A percentile compares a stretch with the other conserved stretches of the same genome.
Conservation (phyloP, 441 rosid species). For the Adansonia madagascariensis region DNA sequence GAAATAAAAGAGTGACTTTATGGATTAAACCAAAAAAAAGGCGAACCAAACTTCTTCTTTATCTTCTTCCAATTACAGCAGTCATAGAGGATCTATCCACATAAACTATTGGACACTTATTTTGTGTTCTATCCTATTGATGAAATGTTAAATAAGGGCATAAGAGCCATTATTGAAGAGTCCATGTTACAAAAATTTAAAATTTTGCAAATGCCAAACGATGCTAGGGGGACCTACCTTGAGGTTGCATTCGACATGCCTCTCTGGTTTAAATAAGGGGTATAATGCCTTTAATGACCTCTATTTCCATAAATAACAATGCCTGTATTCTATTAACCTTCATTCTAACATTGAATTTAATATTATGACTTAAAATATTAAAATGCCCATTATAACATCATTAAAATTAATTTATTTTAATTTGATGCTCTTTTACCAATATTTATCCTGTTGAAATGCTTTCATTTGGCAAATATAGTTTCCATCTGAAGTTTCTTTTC, state of each 20-base stretch:
- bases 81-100: too few relatives aligned
- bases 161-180: too few relatives aligned
- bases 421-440: background rate
- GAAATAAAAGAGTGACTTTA: too few relatives aligned
- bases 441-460: background rate
- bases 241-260: background rate
- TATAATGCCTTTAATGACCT: conserved; percentile 3
- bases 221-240: background rate
- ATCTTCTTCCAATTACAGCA: too few relatives aligned
- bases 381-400: conserved; percentile 2
- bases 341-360: background rate
- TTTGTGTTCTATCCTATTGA: too few relatives aligned
- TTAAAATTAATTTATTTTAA: background rate
- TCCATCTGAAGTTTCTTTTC: background rate
- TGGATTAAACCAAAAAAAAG: too few relatives aligned
- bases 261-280: background rate
- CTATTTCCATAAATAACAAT: background rate
- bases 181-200: background rate
- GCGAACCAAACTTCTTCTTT: too few relatives aligned
- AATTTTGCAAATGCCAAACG: background rate
- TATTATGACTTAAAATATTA: background rate
- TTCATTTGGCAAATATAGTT: background rate
- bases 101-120: too few relatives aligned
- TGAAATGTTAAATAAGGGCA: too few relatives aligned
- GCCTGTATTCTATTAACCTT: background rate